These are phyloP conservation scores for Cucumis hystrix DNA, from an alignment of 306 rosid species.

Conservation along the genomic window DNA sequence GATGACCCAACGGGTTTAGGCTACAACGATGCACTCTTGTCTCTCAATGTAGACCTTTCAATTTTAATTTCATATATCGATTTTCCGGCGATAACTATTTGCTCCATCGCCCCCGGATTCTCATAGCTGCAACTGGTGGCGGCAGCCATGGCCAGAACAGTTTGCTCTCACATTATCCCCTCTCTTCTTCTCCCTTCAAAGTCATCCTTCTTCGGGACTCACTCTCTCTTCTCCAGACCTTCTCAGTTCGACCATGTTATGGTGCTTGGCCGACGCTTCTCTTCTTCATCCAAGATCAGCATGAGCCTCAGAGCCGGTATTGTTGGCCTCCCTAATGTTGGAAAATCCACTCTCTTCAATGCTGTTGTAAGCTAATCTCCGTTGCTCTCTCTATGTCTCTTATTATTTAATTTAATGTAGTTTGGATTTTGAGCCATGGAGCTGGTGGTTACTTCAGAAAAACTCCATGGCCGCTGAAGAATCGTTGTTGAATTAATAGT, in stretches of 20 bases:
- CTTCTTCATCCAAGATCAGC: slow-evolving; percentile 59
- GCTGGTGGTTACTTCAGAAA: neutral
- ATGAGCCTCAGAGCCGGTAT: slow-evolving; percentile 94
- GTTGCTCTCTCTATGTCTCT: neutral
- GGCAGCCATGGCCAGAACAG: slow-evolving; percentile 42
- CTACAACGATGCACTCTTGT: neutral
- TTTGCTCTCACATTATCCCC: slow-evolving; percentile 35
- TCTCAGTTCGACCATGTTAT: slow-evolving; percentile 16
- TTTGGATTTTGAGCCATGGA: neutral
- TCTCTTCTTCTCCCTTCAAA: slow-evolving; percentile 47
- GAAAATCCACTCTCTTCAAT: slow-evolving; percentile 91
- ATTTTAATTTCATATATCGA: neutral
- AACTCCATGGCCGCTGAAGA: neutral
- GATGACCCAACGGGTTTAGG: neutral
- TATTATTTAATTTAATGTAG: neutral
- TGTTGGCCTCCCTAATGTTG: slow-evolving; percentile 97
- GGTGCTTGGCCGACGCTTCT: slow-evolving; percentile 37
- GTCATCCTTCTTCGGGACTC: slow-evolving; percentile 24
- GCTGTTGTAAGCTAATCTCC: slow-evolving; percentile 55
- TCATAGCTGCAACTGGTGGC: neutral
- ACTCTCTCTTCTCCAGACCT: slow-evolving; percentile 20
- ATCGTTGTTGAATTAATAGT: neutral
- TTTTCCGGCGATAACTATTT: neutral
- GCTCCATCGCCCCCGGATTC: neutral
- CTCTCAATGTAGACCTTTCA: neutral